Conservation (phyloP, 2,329 filamentous ascomycete species). For the Sporothrix curviconia region DNA sequence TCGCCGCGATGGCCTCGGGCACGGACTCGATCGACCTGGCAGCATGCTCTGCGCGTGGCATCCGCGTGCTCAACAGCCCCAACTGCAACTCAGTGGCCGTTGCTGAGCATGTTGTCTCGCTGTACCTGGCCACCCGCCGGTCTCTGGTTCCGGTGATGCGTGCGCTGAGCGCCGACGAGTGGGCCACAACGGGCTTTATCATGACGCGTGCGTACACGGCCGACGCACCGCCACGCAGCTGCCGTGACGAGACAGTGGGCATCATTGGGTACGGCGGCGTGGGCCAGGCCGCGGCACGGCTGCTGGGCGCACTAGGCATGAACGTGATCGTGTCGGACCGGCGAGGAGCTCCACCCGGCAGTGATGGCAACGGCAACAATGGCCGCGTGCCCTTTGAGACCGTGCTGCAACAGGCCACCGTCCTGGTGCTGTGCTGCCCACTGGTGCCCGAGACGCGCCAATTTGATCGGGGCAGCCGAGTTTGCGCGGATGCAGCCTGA, state of each 20-base stretch:
- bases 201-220: conserved; percentile 16
- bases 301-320: conserved; percentile 27
- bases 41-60: conserved; percentile 21
- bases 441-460: conserved; percentile 24
- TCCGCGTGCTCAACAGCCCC: conserved; percentile 27
- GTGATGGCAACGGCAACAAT: conserved; percentile 11
- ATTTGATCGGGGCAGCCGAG: conserved; percentile 22
- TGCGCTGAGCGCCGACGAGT: conserved; percentile 22
- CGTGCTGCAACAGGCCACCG: conserved; percentile 26
- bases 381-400: conserved; percentile 17
- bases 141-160: conserved; percentile 28
- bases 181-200: conserved; percentile 20
- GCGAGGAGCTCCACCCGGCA: background rate
- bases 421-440: conserved; percentile 29
- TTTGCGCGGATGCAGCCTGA: conserved; percentile 22
- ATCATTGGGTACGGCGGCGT: conserved; percentile 32
- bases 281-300: conserved; percentile 26
- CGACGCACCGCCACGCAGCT: conserved; percentile 18
- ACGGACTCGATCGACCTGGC: conserved; percentile 25
- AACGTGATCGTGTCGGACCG: conserved; percentile 23
- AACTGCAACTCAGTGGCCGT: conserved; percentile 25
- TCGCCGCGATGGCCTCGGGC: conserved; percentile 25
- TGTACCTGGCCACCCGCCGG: conserved; percentile 29
- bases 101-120: conserved; percentile 24
- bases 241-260: conserved; percentile 22